Conservation (phyloP, 306 rosid species). For the Abrus pulchellus region DNA sequence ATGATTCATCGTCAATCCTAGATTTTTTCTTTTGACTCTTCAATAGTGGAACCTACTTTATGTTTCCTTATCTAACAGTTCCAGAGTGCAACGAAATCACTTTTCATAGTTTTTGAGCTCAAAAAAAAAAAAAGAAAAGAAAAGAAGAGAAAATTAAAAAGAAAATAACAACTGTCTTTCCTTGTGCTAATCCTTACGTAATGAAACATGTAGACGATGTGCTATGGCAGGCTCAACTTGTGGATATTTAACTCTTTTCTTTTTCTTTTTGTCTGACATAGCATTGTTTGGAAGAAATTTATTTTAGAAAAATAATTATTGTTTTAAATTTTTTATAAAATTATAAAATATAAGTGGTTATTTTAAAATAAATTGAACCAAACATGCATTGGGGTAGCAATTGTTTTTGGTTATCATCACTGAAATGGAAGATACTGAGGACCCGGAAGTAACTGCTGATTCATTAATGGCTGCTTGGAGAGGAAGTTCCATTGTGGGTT, state of each 20-base stretch:
- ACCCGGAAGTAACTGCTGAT: constrained; percentile 5
- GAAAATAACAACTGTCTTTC: neutral
- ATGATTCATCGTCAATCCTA: neutral
- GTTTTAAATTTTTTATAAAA: no score
- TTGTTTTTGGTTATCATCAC: neutral
- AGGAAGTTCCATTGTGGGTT: constrained; percentile 24
- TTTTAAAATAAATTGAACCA: no score
- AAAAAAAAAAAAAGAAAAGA: neutral
- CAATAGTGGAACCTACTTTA: neutral
- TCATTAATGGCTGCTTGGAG: neutral
- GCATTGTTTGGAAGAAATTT: no score
- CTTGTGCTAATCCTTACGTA: neutral
- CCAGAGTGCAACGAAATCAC: neutral
- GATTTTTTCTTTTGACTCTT: neutral
- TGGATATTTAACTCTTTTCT: neutral
- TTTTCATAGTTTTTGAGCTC: neutral
- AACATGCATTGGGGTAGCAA: no score
- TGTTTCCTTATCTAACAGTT: neutral
- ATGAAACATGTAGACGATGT: neutral
- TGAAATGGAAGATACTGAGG: constrained; percentile 10
- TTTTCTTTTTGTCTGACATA: no score
- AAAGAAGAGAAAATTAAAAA: neutral
- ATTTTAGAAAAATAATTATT: neutral
- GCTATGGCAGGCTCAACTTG: neutral
- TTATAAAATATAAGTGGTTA: no score